These are phyloP conservation scores for Collybia sordida DNA, from an alignment of 768 basidiomycete genomes.

Conservation along the genomic window DNA sequence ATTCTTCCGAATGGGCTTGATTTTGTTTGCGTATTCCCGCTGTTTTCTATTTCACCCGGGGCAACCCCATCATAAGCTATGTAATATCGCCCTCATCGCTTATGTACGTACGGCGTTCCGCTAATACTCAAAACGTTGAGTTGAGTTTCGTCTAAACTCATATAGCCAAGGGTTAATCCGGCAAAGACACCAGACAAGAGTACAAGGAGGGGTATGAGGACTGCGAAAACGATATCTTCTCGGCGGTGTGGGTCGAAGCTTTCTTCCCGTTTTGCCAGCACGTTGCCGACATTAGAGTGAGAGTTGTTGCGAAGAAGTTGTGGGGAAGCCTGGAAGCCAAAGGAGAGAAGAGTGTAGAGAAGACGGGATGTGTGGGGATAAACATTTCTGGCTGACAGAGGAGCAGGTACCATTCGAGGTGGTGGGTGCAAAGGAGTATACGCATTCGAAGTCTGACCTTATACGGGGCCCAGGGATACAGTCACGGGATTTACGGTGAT, in stretches of 20 bases:
- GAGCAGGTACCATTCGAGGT: constrained; percentile 46
- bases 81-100: not conserved
- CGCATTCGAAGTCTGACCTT: too few relatives aligned
- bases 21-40: constrained; percentile 77
- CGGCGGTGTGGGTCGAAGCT: constrained; percentile 28
- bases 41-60: constrained; percentile 55
- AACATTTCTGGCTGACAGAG: constrained; percentile 29
- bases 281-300: not conserved
- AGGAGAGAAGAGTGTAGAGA: constrained; percentile 41
- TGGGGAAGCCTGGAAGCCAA: constrained; percentile 45
- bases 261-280: constrained; percentile 23
- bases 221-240: constrained; percentile 35
- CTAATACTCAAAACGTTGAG: constrained; percentile 84
- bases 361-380: constrained; percentile 40
- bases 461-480: too few relatives aligned
- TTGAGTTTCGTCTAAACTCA: constrained; percentile 92
- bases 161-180: constrained; percentile 89
- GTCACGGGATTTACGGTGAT: too few relatives aligned
- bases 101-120: constrained; percentile 67
- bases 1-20: constrained; percentile 82
- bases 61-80: constrained; percentile 4
- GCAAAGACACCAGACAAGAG: constrained; percentile 84
- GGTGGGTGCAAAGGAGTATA: constrained; percentile 1
- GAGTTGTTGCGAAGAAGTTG: constrained; percentile 27
- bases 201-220: constrained; percentile 63